phyloP scores from a whole-genome alignment of 2,329 filamentous ascomycete genomes.

The Arthrinium phaeospermum region DNA sequence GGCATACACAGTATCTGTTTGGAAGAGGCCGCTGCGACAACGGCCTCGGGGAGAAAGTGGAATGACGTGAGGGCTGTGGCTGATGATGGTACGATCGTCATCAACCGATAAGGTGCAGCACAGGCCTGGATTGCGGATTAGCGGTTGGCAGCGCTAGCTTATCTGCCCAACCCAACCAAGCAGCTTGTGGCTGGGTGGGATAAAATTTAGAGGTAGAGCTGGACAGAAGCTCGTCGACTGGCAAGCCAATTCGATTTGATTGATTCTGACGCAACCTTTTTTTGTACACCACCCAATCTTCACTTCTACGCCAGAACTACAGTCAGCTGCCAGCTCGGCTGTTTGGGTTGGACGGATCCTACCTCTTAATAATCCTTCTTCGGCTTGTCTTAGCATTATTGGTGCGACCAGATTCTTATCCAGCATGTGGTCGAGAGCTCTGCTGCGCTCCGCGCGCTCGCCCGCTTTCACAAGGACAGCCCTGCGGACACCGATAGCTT shows the following conservation, averaged over 20 bases:
- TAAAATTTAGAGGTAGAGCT: constrained; percentile 26
- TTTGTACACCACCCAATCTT: constrained; percentile 17
- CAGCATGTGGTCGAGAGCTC: constrained; percentile 47
- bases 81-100: constrained; percentile 13
- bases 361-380: background rate
- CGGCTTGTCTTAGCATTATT: background rate
- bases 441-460: constrained; percentile 44
- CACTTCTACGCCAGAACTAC: background rate
- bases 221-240: background rate
- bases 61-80: constrained; percentile 13
- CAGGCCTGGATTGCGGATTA: background rate
- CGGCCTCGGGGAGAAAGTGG: background rate
- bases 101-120: constrained; percentile 4
- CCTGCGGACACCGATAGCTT: constrained; percentile 30
- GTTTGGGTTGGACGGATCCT: background rate
- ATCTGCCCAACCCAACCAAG: background rate
- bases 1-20: background rate
- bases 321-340: constrained; percentile 1
- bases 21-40: background rate
- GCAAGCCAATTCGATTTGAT: background rate
- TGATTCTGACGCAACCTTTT: constrained; percentile 9
- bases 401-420: constrained; percentile 15
- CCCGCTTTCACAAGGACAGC: constrained; percentile 38
- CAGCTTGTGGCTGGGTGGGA: constrained; percentile 25
- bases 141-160: background rate